Percentiles rank a stretch among this genome's conserved stretches.
Conservation (phyloP, 1,284 basidiomycete genomes). For the Ceratobasidium sp. region DNA sequence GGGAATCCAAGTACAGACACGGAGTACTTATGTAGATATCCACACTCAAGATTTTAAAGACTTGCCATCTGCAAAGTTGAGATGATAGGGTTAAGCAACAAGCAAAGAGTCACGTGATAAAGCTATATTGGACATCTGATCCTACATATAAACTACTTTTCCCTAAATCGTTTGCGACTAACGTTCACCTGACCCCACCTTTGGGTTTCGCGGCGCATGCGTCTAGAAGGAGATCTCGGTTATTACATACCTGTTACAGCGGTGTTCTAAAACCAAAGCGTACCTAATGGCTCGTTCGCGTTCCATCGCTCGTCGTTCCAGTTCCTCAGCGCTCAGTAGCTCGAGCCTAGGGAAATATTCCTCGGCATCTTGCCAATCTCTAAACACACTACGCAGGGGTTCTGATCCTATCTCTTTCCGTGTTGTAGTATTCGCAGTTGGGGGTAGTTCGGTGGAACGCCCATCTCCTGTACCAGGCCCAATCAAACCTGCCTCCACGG, state of each 20-base stretch:
- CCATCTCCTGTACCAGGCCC: constrained; percentile 56
- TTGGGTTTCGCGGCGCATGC: constrained; percentile 45
- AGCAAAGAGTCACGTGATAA: constrained; percentile 24
- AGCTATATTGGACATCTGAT: no score
- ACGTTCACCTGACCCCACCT: constrained; percentile 42
- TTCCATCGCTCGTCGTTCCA: constrained; percentile 88
- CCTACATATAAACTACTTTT: constrained; percentile 4
- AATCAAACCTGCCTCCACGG: constrained; percentile 92
- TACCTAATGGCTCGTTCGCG: constrained; percentile 82
- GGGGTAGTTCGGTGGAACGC: constrained; percentile 1
- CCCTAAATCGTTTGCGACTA: constrained; percentile 41
- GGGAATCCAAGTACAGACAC: neutral
- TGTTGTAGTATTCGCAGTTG: neutral
- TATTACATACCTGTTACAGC: neutral
- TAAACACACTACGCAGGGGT: constrained; percentile 75
- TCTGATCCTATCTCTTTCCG: constrained; percentile 37
- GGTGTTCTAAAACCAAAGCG: constrained; percentile 53
- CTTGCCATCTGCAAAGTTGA: neutral
- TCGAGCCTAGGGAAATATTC: constrained; percentile 94
- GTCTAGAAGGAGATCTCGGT: constrained; percentile 5
- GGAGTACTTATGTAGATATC: neutral
- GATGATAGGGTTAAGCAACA: constrained; percentile 17
- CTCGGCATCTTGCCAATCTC: constrained; percentile 93
- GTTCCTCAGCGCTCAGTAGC: constrained; percentile 88
- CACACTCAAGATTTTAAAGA: neutral